Percentiles rank a stretch among this genome's conserved stretches.
Conservation (phyloP, 108 stramenopile genomes). For the Discostella pseudostelligera region DNA sequence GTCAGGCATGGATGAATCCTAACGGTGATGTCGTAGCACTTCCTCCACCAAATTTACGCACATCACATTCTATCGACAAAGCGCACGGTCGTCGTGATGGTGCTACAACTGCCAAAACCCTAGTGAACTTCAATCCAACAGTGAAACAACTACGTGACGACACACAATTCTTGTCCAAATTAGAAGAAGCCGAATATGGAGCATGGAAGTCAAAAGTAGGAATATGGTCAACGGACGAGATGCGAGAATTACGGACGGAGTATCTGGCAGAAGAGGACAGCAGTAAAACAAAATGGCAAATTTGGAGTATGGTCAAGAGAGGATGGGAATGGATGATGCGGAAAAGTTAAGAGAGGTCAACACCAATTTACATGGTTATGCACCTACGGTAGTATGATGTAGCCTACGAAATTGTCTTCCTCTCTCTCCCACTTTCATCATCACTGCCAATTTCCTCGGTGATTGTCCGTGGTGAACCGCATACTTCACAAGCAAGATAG, state of each 20-base stretch:
- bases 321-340: conserved; percentile 8
- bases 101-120: conserved; percentile 13
- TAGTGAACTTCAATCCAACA: conserved; percentile 53
- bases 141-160: conserved; percentile 57
- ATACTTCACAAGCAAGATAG: conserved; percentile 38
- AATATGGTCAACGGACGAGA: conserved; percentile 60
- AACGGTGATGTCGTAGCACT: conserved; percentile 3
- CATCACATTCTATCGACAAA: too few species aligned
- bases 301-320: conserved; percentile 2
- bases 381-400: neutral
- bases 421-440: neutral
- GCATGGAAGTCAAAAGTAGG: conserved; percentile 56
- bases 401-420: neutral
- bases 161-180: conserved; percentile 58
- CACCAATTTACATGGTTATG: too few species aligned
- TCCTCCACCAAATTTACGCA: too few species aligned
- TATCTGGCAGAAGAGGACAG: conserved; percentile 33
- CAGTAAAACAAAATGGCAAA: neutral
- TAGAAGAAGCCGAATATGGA: conserved; percentile 57
- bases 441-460: neutral
- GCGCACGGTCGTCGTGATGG: conserved; percentile 5
- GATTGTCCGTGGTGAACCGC: conserved; percentile 14
- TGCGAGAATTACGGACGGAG: conserved; percentile 52
- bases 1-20: conserved; percentile 24
- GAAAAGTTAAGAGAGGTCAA: neutral